phyloP scores from a whole-genome alignment of 1,139 yeast species.

The Blastobotrys illinoisensis region DNA sequence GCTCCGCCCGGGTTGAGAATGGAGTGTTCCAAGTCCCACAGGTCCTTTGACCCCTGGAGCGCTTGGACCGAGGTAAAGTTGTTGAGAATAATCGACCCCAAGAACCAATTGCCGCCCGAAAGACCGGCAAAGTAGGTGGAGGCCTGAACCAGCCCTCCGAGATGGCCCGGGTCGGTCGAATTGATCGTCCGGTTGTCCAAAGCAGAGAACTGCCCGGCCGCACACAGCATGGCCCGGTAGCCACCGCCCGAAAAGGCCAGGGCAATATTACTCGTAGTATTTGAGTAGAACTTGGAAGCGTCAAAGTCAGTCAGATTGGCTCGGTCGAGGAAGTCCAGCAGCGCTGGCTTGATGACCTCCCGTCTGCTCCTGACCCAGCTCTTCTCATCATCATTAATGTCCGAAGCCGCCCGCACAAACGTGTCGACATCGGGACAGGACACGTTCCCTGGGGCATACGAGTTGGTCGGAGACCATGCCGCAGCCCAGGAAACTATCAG shows the following conservation, averaged over 20 bases:
- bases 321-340: slow-evolving; percentile 50
- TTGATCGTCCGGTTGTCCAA: slow-evolving; percentile 60
- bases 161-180: slow-evolving; percentile 44
- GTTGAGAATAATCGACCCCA: slow-evolving; percentile 76
- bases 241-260: slow-evolving; percentile 90
- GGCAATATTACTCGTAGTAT: slow-evolving; percentile 50
- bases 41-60: slow-evolving; percentile 55
- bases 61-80: slow-evolving; percentile 73
- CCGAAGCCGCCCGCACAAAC: slow-evolving; percentile 21
- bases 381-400: slow-evolving; percentile 20
- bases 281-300: slow-evolving; percentile 42
- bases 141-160: slow-evolving; percentile 78
- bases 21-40: slow-evolving; percentile 62
- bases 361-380: slow-evolving; percentile 39
- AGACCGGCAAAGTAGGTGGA: slow-evolving; percentile 79
- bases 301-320: slow-evolving; percentile 59
- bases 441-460: slow-evolving; percentile 26
- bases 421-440: slow-evolving; percentile 23
- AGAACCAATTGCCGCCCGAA: slow-evolving; percentile 87
- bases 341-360: slow-evolving; percentile 45
- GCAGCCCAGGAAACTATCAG: slow-evolving; percentile 3
- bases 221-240: slow-evolving; percentile 81
- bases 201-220: slow-evolving; percentile 85
- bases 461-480: slow-evolving; percentile 22
- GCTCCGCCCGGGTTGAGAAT: slow-evolving; percentile 67